Base-by-base conservation (phyloP, 805 yeast genomes). In the Crinitomyces ghanaensis region DNA sequence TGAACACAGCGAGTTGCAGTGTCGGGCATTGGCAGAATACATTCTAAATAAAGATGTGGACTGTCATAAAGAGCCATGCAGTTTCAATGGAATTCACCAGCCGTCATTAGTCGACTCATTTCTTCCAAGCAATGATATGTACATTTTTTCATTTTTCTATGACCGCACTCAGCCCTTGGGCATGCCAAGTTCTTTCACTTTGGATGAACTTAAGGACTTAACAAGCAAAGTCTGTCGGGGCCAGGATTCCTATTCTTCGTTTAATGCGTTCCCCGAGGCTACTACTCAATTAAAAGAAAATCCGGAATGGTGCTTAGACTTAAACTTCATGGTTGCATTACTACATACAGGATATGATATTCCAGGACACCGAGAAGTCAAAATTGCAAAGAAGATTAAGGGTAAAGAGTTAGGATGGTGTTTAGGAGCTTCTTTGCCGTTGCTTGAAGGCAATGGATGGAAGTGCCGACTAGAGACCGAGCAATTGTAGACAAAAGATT, bases 361-460 rank as follows among this genome's bases (percentile, higher is more conserved):
- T 43, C 95, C 96, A 40, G 68, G 82, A 38, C 65, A 69, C 44
- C 75, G 97, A 56, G 96, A 88, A 59, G 73, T 91, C 46, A 81
- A 73, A 57, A 91, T 95, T 5, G 97, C 96, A 6, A 76, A 84
- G 64, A 85, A 74, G 54, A 83, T 91, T 47, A 79, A 75, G 33
- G 74, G 75, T 51, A 85, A 83, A 49, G 98, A 91, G 62, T 68
- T 91, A 33, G 99, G 98, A 21, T 91, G 99, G 99, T 91, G 97
- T 65, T 66, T 91, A 36, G 99, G 99, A 48, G 98, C 97, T 2
- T 83, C 96, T 2, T 68, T 91, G 48, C 97, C 97, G 6, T 63
- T 91, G 46, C 65, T 91, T 45, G 42, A 36, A 6, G 30, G 28
- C 17, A 34, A 34, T n/a, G 42, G 40, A 6, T 45, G 49, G 46